Evolutionary conservation across 768 basidiomycete genomes (phyloP).

Genomic region (Sarcomyxa edulis): DNA sequence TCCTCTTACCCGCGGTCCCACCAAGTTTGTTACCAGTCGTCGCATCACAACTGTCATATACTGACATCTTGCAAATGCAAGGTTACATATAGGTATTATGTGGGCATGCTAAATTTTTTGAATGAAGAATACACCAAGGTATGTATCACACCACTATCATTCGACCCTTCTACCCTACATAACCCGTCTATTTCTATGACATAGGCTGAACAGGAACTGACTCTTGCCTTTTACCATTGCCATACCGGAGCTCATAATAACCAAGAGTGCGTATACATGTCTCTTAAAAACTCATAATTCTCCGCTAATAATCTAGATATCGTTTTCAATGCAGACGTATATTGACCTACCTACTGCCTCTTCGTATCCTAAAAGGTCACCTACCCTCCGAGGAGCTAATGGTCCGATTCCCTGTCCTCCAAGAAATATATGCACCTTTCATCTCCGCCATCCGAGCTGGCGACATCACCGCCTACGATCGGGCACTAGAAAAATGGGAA

Average conservation of each 20-base stretch:
- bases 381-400: conserved; percentile 74
- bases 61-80: no score
- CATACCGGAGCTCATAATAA: conserved; percentile 65
- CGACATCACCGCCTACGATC: conserved; percentile 77
- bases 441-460: conserved; percentile 72
- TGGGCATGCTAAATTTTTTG: conserved; percentile 91
- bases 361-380: conserved; percentile 83
- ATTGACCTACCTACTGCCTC: conserved; percentile 83
- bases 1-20: conserved; percentile 75
- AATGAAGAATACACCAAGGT: conserved; percentile 90
- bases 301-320: not conserved
- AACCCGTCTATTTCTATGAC: not conserved
- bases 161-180: not conserved
- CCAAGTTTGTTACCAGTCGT: conserved; percentile 67
- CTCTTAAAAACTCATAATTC: not conserved
- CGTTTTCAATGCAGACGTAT: conserved; percentile 62
- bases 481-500: conserved; percentile 67
- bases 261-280: conserved; percentile 58
- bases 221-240: conserved; percentile 83
- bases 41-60: conserved; percentile 9
- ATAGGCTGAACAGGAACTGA: conserved; percentile 83
- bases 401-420: conserved; percentile 64
- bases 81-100: conserved; percentile 93
- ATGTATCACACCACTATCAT: conserved; percentile 10
- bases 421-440: conserved; percentile 76